Conservation (phyloP, 2,329 filamentous ascomycete species). For the Alternaria triticina region DNA sequence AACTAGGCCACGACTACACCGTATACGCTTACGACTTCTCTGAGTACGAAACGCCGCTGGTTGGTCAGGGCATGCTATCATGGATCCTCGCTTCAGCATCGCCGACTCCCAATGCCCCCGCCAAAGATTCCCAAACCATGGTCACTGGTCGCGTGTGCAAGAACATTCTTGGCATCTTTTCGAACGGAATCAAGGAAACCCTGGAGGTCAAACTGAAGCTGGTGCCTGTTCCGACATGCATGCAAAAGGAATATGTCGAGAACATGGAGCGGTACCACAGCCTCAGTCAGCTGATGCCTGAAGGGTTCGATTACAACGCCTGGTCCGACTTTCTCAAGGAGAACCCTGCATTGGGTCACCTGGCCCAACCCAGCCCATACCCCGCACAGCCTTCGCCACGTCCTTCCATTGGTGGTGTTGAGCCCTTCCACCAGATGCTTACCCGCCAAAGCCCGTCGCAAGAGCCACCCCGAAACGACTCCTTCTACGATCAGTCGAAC, state of each 20-base stretch:
- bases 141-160: constrained; percentile 91
- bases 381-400: constrained; percentile 26
- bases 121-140: constrained; percentile 69
- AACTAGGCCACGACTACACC: constrained; percentile 83
- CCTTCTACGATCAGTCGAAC: constrained; percentile 34
- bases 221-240: constrained; percentile 72
- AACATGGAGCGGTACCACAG: constrained; percentile 67
- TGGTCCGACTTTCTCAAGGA: constrained; percentile 81
- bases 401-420: constrained; percentile 36
- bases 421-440: constrained; percentile 48
- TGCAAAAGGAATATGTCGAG: constrained; percentile 66
- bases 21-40: constrained; percentile 97
- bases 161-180: constrained; percentile 83
- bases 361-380: constrained; percentile 36
- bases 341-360: constrained; percentile 59
- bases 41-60: constrained; percentile 88
- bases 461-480: constrained; percentile 32
- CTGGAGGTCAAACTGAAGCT: constrained; percentile 92
- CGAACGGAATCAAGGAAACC: constrained; percentile 82
- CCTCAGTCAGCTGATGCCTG: constrained; percentile 63
- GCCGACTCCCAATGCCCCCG: constrained; percentile 60
- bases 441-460: constrained; percentile 39
- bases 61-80: constrained; percentile 94
- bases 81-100: constrained; percentile 73
- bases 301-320: constrained; percentile 72